A percentile compares a stretch with the other conserved stretches of the same genome.
Evolutionary conservation across 192 early-diverging fungal genomes (phyloP).

Genomic region (Coemansia reversa): DNA sequence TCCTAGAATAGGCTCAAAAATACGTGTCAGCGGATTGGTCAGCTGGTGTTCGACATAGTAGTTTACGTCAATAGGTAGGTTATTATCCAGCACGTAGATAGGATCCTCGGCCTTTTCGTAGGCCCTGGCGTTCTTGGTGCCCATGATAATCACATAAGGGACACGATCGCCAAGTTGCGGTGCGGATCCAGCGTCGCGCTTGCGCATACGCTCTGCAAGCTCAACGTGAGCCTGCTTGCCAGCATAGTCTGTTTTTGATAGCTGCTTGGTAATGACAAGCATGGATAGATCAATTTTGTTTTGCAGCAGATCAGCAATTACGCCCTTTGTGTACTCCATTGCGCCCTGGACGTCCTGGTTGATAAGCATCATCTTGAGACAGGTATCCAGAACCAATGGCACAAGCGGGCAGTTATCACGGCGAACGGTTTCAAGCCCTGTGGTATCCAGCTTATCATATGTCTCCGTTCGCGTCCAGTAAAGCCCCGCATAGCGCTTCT

Average conservation of each 20-base stretch:
- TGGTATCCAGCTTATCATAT: slow-evolving; percentile 95
- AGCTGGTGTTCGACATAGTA: slow-evolving; percentile 98
- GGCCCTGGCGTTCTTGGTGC: slow-evolving; percentile 78
- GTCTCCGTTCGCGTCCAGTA: slow-evolving; percentile 95
- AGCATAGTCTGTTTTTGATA: slow-evolving; percentile 93
- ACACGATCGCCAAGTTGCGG: slow-evolving; percentile 95
- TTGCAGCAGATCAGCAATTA: slow-evolving; percentile 89
- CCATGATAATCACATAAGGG: slow-evolving; percentile 93
- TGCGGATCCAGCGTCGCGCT: slow-evolving; percentile 95
- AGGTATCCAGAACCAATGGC: slow-evolving; percentile 88
- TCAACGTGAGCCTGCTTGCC: slow-evolving; percentile 95
- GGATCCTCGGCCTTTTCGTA: slow-evolving; percentile 99
- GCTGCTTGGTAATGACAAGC: slow-evolving; percentile 93
- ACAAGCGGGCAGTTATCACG: slow-evolving; percentile 94
- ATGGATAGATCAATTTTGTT: slow-evolving; percentile 97
- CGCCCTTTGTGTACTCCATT: slow-evolving; percentile 78
- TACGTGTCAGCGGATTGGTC: slow-evolving; percentile 86
- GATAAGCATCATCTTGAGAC: slow-evolving; percentile 84
- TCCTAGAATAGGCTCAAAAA: slow-evolving; percentile 96
- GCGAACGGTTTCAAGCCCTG: slow-evolving; percentile 97
- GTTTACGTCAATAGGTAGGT: slow-evolving; percentile 93
- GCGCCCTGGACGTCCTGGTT: slow-evolving; percentile 88
- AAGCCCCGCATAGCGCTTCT: slow-evolving; percentile 96
- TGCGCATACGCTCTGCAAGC: slow-evolving; percentile 93
- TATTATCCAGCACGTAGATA: slow-evolving; percentile 97